Conservation (phyloP, 2,329 filamentous ascomycete genomes). For the Aspergillus sp. region DNA sequence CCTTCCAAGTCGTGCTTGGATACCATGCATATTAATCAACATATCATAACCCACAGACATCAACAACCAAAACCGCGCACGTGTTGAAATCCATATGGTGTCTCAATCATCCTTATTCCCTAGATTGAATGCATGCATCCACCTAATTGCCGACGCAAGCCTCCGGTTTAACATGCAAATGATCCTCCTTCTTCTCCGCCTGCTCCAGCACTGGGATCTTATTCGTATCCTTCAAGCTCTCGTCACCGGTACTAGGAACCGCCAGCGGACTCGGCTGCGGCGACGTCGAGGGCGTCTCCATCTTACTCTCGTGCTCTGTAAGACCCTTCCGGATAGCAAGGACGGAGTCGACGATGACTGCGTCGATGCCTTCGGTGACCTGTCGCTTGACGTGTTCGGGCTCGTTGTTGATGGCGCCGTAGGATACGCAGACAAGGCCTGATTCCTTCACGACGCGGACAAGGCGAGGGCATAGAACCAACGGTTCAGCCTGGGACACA, state of each 20-base stretch:
- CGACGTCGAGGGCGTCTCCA: constrained; percentile 16
- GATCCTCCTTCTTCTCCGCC: constrained; percentile 14
- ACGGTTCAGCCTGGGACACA: constrained; percentile 77
- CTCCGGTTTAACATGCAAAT: constrained; percentile 14
- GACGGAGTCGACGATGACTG: constrained; percentile 94
- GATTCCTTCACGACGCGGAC: constrained; percentile 92
- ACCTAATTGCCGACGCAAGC: constrained; percentile 1
- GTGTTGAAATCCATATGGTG: background rate
- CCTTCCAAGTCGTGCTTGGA: background rate
- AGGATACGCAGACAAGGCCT: constrained; percentile 89
- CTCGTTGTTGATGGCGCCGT: constrained; percentile 87
- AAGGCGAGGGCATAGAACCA: constrained; percentile 81
- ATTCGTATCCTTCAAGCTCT: constrained; percentile 8
- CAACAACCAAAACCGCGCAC: too few relatives aligned
- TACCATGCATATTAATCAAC: background rate
- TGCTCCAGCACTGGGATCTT: constrained; percentile 22
- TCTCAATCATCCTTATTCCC: background rate
- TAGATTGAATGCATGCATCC: background rate
- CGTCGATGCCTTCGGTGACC: constrained; percentile 92
- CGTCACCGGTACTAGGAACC: constrained; percentile 1
- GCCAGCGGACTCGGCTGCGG: constrained; percentile 20
- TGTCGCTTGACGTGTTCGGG: constrained; percentile 77
- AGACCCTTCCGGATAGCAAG: constrained; percentile 87
- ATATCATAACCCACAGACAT: background rate
- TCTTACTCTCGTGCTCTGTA: constrained; percentile 42